phyloP scores from a whole-genome alignment of 805 yeast genomes.

The Yamadazyma kitorensis region DNA sequence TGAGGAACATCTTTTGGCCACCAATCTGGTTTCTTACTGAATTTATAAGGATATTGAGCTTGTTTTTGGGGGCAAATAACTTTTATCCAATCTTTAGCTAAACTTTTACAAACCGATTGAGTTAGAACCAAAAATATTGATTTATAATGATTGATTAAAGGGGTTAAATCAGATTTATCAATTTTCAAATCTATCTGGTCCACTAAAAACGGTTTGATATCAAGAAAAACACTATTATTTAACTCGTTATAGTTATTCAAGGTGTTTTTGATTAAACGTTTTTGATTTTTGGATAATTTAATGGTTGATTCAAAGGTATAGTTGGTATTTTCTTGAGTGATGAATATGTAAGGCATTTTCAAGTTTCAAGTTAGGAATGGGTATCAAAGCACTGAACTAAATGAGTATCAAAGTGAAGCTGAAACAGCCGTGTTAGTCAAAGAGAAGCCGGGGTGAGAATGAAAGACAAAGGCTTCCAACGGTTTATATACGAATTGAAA shows the following conservation, averaged over 20 bases:
- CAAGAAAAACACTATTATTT: conserved; percentile 8
- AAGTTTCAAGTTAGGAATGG: too few species aligned
- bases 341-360: conserved; percentile 3
- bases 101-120: conserved; percentile 46
- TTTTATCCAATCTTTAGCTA: conserved; percentile 69
- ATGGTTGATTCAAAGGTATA: conserved; percentile 3
- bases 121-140: conserved; percentile 18
- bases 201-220: conserved; percentile 11
- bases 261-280: conserved; percentile 7
- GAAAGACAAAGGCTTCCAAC: too few species aligned
- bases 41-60: conserved; percentile 58
- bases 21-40: conserved; percentile 55
- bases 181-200: conserved; percentile 2
- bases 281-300: conserved; percentile 9
- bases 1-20: conserved; percentile 66
- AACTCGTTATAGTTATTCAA: conserved; percentile 6
- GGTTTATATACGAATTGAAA: too few species aligned
- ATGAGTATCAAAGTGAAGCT: too few species aligned
- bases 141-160: conserved; percentile 1
- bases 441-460: too few species aligned
- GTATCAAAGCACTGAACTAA: too few species aligned
- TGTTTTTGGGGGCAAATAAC: conserved; percentile 66
- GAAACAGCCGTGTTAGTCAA: too few species aligned
- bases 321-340: background rate
- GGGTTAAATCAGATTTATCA: background rate